These are phyloP conservation scores for Diaporthe sp. DNA, from an alignment of 2,329 filamentous ascomycete genomes.

Conservation along the genomic window DNA sequence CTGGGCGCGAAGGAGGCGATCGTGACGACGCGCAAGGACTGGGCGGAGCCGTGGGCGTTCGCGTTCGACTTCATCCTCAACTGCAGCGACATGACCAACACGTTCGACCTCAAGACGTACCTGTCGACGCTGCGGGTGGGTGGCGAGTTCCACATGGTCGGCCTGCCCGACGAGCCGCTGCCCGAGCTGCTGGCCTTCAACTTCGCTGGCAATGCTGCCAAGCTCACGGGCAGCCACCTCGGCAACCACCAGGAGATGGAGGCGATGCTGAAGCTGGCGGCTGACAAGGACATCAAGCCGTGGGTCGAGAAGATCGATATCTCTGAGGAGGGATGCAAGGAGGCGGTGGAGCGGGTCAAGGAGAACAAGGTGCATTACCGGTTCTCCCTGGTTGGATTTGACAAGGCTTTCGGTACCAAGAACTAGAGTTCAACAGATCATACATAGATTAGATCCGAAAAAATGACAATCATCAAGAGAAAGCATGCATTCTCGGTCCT, in stretches of 20 bases:
- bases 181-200: slow-evolving; percentile 55
- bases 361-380: slow-evolving; percentile 80
- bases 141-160: slow-evolving; percentile 69
- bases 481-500: neutral
- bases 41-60: slow-evolving; percentile 67
- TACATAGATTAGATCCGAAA: neutral
- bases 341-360: slow-evolving; percentile 77
- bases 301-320: slow-evolving; percentile 44
- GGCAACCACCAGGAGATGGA: slow-evolving; percentile 71
- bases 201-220: slow-evolving; percentile 55
- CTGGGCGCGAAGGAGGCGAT: slow-evolving; percentile 72
- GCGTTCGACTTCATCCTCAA: slow-evolving; percentile 66
- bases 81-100: slow-evolving; percentile 62
- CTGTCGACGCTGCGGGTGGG: slow-evolving; percentile 64
- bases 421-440: neutral
- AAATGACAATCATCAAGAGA: neutral
- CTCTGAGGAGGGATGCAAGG: slow-evolving; percentile 69
- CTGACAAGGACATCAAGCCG: slow-evolving; percentile 60
- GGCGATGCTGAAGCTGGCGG: slow-evolving; percentile 69
- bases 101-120: slow-evolving; percentile 67
- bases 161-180: slow-evolving; percentile 65
- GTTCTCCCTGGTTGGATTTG: slow-evolving; percentile 76
- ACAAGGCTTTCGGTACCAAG: slow-evolving; percentile 68
- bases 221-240: slow-evolving; percentile 65
- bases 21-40: slow-evolving; percentile 62